These are phyloP conservation scores for Vitis riparia DNA, from an alignment of 164 flowering plant genomes.

Conservation along the genomic window DNA sequence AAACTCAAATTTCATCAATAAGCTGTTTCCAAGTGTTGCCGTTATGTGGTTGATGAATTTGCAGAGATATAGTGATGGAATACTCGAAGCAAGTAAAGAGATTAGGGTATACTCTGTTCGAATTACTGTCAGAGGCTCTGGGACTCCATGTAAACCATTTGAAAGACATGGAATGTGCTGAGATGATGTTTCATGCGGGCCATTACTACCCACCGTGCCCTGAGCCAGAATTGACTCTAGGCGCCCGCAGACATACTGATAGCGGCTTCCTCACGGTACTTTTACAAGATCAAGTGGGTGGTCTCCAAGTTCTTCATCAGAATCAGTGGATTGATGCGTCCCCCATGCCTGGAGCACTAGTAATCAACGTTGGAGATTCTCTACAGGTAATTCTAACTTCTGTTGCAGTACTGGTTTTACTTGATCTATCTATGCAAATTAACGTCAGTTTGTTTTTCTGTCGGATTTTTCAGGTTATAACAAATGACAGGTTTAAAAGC, in stretches of 20 bases:
- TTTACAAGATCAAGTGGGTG: constrained; percentile 33
- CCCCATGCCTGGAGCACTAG: constrained; percentile 24
- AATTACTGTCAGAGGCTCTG: constrained; percentile 30
- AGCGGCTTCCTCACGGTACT: constrained; percentile 28
- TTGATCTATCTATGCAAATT: too few species aligned
- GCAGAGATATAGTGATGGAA: constrained; percentile 13
- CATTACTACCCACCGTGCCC: constrained; percentile 36
- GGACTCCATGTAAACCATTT: constrained; percentile 20
- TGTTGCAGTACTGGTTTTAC: too few species aligned
- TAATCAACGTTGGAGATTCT: constrained; percentile 29
- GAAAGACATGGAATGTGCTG: constrained; percentile 18
- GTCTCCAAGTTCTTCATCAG: constrained; percentile 28
- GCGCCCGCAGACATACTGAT: constrained; percentile 21
- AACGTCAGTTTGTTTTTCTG: too few species aligned
- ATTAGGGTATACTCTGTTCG: constrained; percentile 14
- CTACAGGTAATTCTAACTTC: constrained; percentile 15
- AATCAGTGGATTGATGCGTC: constrained; percentile 28
- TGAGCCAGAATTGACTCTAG: constrained; percentile 31
- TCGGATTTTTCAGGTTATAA: constrained; percentile 14
- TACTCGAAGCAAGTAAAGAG: constrained; percentile 18
- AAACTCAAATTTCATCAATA: too few species aligned
- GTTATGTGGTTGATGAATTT: not conserved
- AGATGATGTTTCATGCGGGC: constrained; percentile 2
- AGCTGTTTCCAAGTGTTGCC: too few species aligned
- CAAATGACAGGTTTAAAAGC: constrained; percentile 26